Percentiles rank a stretch among this genome's conserved stretches.
phyloP scores from a whole-genome alignment of 2,329 filamentous ascomycete genomes.

The Hirsutella minnesotensis region DNA sequence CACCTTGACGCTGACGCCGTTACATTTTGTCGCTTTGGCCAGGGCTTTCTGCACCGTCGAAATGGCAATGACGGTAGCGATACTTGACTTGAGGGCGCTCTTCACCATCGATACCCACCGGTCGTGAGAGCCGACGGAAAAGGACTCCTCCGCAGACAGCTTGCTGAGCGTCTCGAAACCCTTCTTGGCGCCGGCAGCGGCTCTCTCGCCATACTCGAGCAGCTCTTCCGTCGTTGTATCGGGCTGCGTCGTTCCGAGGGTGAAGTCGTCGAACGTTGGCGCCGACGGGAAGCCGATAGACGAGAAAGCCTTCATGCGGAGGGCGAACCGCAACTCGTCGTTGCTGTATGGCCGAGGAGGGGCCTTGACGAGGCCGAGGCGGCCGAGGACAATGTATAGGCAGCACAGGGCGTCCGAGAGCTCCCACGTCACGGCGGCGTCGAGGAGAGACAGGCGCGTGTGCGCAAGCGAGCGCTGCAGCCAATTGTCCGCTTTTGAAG shows the following conservation, averaged over 20 bases:
- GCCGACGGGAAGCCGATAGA: conserved; percentile 55
- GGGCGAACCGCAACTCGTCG: conserved; percentile 59
- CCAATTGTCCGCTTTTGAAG: conserved; percentile 23
- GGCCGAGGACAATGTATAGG: conserved; percentile 55
- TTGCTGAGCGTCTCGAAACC: conserved; percentile 45
- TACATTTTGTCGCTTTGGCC: conserved; percentile 15
- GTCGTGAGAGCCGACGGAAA: conserved; percentile 43
- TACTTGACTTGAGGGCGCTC: conserved; percentile 55
- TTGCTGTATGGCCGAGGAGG: conserved; percentile 53
- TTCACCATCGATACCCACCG: conserved; percentile 51
- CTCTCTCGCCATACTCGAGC: conserved; percentile 31
- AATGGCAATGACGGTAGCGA: conserved; percentile 55
- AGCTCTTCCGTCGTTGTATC: conserved; percentile 26
- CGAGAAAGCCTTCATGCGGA: conserved; percentile 79
- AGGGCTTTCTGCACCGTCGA: conserved; percentile 46
- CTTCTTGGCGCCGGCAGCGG: conserved; percentile 36
- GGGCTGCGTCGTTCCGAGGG: conserved; percentile 26
- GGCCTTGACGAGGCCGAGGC: conserved; percentile 40
- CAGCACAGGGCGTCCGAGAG: conserved; percentile 42
- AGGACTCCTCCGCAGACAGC: conserved; percentile 38
- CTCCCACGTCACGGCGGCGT: conserved; percentile 51
- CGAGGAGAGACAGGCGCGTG: conserved; percentile 48
- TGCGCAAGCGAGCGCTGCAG: conserved; percentile 39
- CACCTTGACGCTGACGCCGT: conserved; percentile 28
- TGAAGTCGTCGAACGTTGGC: conserved; percentile 52